Evolutionary conservation across 352 stramenopile genomes (phyloP).

Genomic region (Globisporangium nodosum): DNA sequence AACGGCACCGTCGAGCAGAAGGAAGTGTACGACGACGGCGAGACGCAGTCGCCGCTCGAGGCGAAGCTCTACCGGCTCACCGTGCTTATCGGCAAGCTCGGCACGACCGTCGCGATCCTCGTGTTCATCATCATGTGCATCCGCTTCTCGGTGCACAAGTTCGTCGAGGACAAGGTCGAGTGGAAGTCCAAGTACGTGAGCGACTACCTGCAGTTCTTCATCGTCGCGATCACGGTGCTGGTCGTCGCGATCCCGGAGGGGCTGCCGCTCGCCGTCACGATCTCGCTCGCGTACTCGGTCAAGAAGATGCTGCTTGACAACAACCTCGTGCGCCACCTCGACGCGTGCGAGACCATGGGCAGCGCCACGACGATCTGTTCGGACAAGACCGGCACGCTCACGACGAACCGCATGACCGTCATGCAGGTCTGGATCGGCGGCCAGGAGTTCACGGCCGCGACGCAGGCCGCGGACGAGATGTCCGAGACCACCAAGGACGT

Average conservation of each 20-base stretch:
- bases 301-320: conserved; percentile 91
- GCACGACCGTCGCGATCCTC: conserved; percentile 58
- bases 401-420: conserved; percentile 97
- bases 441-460: conserved; percentile 44
- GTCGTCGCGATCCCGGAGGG: conserved; percentile 98
- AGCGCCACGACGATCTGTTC: conserved; percentile 95
- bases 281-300: conserved; percentile 94
- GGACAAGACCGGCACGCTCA: conserved; percentile 98
- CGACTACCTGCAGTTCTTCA: conserved; percentile 82
- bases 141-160: conserved; percentile 62
- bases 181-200: conserved; percentile 54
- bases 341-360: conserved; percentile 92
- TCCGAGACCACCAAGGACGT: conserved; percentile 56
- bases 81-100: conserved; percentile 80
- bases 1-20: conserved; percentile 78
- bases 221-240: conserved; percentile 86
- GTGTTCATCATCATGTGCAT: conserved; percentile 80
- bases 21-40: conserved; percentile 55
- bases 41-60: conserved; percentile 71
- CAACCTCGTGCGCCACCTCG: conserved; percentile 85
- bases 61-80: conserved; percentile 82
- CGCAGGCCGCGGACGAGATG: conserved; percentile 45
- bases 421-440: conserved; percentile 82
- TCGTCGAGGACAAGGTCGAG: conserved; percentile 27
- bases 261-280: conserved; percentile 95